Base-by-base conservation (phyloP, 805 yeast genomes). In the Starmerella khaoyaiensis region DNA sequence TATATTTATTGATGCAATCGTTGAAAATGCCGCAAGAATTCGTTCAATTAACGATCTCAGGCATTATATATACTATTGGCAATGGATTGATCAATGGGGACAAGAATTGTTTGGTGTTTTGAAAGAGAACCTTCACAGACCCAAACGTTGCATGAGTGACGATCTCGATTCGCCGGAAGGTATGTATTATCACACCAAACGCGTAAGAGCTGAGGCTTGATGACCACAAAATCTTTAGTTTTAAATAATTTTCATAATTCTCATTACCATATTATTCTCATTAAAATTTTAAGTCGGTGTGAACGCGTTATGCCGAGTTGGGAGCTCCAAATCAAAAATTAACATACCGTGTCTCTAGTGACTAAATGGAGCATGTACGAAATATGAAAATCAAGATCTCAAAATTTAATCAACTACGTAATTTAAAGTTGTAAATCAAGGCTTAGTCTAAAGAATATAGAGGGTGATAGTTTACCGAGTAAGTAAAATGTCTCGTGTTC, bases 51-150 rank as follows among this genome's bases (percentile, higher is more conserved):
- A 41, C 17, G 58, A 54, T 35, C 40, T 54, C 15, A 31, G 38
- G 28, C 29, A 39, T 18, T 49, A 45, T 16, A 55, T 54, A 5
- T 46, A 41, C 41, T 54, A 51, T 42, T 54, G 58, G 58, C 46
- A 53, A 24, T 48, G 52, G 51, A 40, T 53, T 21, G 58, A 54
- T 32, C 34, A 27, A 31, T 52, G 46, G 31, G 58, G 57, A 7
- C 40, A 39, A 20, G 56, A 54, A 33, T 47, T 54, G 18, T 54
- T 41, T 34, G 37, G 39, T 11, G 35, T 49, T n/a, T 42, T 53
- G 21, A 42, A 43, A 5, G 47, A 41, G 25, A 42, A 44, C 35
- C 45, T 53, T 14, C 39, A 44, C 30, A 28, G 47, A 9, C 47
- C 51, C 17, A 53, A 53, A 35, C 40, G 49, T 12, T 36, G 41